Evolutionary conservation across 2,329 filamentous ascomycete species (phyloP), one percentile per base, ranked within the genome.

Genomic region (Fusarium sarcochroum): DNA sequence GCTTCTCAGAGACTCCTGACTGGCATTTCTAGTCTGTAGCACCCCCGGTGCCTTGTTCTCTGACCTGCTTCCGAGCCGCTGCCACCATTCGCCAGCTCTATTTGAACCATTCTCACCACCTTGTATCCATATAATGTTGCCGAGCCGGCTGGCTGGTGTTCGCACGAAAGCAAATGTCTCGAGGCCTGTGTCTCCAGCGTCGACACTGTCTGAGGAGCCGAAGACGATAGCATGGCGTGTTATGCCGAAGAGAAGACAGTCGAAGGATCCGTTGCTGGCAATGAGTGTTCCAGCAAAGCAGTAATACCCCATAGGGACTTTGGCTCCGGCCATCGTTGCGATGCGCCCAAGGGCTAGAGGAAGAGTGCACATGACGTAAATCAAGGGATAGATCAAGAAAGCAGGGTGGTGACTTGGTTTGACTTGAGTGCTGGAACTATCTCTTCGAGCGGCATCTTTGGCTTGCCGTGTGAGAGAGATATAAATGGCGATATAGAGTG

Each of bases 301-400:
- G 75, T 87, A 89, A 75, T 87, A 89, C 0, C 75, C 77, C 2
- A 87, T 77, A 0, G 85, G 82, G 7, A 88, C 81, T 0, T 80
- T 58, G 18, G 80, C 77, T 3, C 86, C 85, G 0, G 85, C 83
- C 85, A 92, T 89, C 46, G 84, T 84, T 44, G 85, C 84, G 74
- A 91, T 88, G 60, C 90, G 86, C 23, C 88, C 87, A 0, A 87
- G 83, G 9, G 89, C 89, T 2, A 92, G 81, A 0, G 90, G 90
- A 0, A 89, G 82, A 0, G 90, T 92, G 75, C 90, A 90, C 23
- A 90, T 71, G 27, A 91, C 83, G 76, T 92, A 92, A 65, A 91
- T 88, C 66, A 90, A 70, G 0, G 90, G 90, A 68, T 92, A 92
- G 10, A 90, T 81, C 35, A 91, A 86, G 63, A 91, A 87, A 14